phyloP scores from a whole-genome alignment of 257 asterid species.

The Capsicum baccatum region DNA sequence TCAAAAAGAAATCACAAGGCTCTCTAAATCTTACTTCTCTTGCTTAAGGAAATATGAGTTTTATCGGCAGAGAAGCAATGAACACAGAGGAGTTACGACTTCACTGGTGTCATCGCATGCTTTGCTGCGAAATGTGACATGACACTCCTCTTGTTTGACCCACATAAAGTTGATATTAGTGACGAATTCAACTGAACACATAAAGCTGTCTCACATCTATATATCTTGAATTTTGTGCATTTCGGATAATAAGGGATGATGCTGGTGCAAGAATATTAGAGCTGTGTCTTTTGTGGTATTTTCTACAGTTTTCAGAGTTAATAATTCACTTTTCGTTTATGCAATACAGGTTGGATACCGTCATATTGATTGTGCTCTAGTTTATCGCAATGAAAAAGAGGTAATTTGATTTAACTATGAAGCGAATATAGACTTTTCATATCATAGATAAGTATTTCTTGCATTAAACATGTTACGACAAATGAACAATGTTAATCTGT shows the following conservation, averaged over 20 bases:
- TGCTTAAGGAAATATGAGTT: slow-evolving; percentile 44
- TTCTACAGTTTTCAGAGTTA: neutral
- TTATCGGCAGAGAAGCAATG: slow-evolving; percentile 95
- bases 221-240: too few relatives aligned
- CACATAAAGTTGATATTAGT: slow-evolving; percentile 95
- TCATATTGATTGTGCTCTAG: slow-evolving; percentile 41
- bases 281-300: neutral
- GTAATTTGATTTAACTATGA: slow-evolving; percentile 8
- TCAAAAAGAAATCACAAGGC: too few relatives aligned
- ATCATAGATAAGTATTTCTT: neutral
- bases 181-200: slow-evolving; percentile 76
- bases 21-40: too few relatives aligned
- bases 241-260: neutral
- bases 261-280: neutral
- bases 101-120: slow-evolving; percentile 98
- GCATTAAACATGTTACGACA: neutral
- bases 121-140: slow-evolving; percentile 95
- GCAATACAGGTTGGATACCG: slow-evolving; percentile 41
- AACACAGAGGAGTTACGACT: slow-evolving; percentile 92
- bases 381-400: slow-evolving; percentile 46
- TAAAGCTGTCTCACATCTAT: too few relatives aligned
- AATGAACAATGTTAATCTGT: neutral
- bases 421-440: neutral
- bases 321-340: neutral
- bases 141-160: slow-evolving; percentile 89